Conservation (phyloP, 768 basidiomycete species). For the Galerina marginata region DNA sequence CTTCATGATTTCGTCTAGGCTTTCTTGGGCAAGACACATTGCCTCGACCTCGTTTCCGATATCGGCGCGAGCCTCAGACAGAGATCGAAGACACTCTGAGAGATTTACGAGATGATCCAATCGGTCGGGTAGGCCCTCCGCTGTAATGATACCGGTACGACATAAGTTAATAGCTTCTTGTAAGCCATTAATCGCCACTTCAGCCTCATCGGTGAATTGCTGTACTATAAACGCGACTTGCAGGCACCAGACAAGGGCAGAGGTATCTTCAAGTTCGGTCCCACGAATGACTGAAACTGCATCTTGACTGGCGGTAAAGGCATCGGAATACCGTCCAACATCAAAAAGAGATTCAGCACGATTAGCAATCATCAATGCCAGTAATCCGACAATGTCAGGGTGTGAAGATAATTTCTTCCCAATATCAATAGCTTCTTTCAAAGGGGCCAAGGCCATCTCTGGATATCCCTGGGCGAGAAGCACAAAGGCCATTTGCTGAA, state of each 20-base stretch:
- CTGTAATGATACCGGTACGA: background rate
- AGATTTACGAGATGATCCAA: background rate
- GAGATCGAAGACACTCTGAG: background rate
- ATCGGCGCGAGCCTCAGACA: background rate
- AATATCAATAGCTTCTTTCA: background rate
- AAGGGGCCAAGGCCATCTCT: slow-evolving; percentile 2
- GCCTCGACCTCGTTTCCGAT: slow-evolving; percentile 1
- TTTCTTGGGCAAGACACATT: background rate
- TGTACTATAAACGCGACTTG: background rate
- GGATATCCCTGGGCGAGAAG: slow-evolving; percentile 5
- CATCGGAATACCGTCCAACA: slow-evolving; percentile 11
- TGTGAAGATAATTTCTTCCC: background rate
- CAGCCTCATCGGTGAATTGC: too few relatives aligned
- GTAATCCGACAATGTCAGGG: too few relatives aligned
- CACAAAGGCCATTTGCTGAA: background rate
- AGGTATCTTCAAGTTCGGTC: background rate
- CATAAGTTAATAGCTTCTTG: background rate
- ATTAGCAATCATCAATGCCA: too few relatives aligned
- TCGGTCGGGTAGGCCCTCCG: background rate
- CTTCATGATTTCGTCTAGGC: background rate
- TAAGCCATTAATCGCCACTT: too few relatives aligned
- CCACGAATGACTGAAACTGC: background rate
- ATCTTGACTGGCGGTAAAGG: background rate
- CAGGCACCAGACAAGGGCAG: background rate
- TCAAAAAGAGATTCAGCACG: slow-evolving; percentile 6